These are phyloP conservation scores for Salvia miltiorrhiza DNA, from an alignment of 257 asterid species.

Conservation along the genomic window DNA sequence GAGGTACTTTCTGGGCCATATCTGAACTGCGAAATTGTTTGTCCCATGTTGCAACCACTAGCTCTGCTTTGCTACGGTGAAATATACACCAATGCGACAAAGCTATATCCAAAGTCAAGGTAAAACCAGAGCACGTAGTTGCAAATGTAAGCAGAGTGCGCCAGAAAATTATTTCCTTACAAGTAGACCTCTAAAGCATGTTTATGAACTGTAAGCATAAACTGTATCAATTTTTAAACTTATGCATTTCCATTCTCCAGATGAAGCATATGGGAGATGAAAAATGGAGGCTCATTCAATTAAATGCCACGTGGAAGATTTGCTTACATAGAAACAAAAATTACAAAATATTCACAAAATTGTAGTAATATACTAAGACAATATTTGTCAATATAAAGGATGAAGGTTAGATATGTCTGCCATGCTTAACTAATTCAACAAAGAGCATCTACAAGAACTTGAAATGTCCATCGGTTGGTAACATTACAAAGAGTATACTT, in stretches of 20 bases:
- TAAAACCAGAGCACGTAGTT: slow-evolving; percentile 5
- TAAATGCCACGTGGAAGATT: not conserved
- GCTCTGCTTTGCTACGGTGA: slow-evolving; percentile 87
- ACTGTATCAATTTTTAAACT: not conserved
- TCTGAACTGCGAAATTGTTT: slow-evolving; percentile 72
- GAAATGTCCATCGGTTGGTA: not conserved
- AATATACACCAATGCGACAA: slow-evolving; percentile 96
- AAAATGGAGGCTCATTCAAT: not conserved
- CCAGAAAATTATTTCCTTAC: not conserved
- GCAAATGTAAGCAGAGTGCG: not conserved
- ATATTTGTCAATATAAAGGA: not conserved
- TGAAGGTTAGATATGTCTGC: not conserved
- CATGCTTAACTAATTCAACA: not conserved
- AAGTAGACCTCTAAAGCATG: not conserved
- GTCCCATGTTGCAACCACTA: slow-evolving; percentile 86
- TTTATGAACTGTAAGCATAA: not conserved
- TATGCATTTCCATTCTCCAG: slow-evolving; percentile 1
- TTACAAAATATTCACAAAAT: not conserved
- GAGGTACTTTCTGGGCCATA: slow-evolving; percentile 71
- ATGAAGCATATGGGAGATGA: slow-evolving; percentile 1
- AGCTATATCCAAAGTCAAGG: slow-evolving; percentile 59
- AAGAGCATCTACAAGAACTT: not conserved
- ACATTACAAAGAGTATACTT: not conserved
- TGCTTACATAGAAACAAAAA: not conserved
- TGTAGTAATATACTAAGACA: not conserved